phyloP scores from a whole-genome alignment of 108 stramenopile genomes.

The Nitzschia sp. region DNA sequence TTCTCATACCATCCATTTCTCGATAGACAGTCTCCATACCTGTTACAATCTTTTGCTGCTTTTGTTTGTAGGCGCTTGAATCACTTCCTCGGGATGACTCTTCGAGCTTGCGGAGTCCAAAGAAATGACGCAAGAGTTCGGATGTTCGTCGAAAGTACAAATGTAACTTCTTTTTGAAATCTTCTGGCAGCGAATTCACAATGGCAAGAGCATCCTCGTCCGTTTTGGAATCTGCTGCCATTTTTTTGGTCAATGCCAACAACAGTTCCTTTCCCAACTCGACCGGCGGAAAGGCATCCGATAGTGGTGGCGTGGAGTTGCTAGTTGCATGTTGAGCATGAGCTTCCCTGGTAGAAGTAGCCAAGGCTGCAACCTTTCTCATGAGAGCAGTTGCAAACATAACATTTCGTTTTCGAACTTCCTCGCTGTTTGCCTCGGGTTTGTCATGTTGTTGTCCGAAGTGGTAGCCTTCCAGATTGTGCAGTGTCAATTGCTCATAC shows the following conservation, averaged over 20 bases:
- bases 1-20: conserved; percentile 61
- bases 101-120: conserved; percentile 62
- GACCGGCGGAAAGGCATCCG: conserved; percentile 65
- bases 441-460: conserved; percentile 25
- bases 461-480: conserved; percentile 73
- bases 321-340: background rate
- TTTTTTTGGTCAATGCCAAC: conserved; percentile 77
- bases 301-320: conserved; percentile 1
- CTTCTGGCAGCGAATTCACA: conserved; percentile 64
- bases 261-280: conserved; percentile 67
- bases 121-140: conserved; percentile 86
- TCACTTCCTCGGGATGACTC: conserved; percentile 11
- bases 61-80: conserved; percentile 36
- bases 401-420: conserved; percentile 38
- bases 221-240: conserved; percentile 76
- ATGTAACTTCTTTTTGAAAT: conserved; percentile 69
- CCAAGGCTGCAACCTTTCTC: conserved; percentile 24
- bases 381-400: conserved; percentile 59
- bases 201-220: conserved; percentile 70
- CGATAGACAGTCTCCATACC: conserved; percentile 72
- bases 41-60: conserved; percentile 70
- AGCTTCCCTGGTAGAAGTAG: background rate
- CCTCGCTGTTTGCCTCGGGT: conserved; percentile 12
- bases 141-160: conserved; percentile 78
- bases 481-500: conserved; percentile 57